Base-by-base conservation (phyloP, 164 flowering plant genomes). In the Tetrastigma voinierianum region DNA sequence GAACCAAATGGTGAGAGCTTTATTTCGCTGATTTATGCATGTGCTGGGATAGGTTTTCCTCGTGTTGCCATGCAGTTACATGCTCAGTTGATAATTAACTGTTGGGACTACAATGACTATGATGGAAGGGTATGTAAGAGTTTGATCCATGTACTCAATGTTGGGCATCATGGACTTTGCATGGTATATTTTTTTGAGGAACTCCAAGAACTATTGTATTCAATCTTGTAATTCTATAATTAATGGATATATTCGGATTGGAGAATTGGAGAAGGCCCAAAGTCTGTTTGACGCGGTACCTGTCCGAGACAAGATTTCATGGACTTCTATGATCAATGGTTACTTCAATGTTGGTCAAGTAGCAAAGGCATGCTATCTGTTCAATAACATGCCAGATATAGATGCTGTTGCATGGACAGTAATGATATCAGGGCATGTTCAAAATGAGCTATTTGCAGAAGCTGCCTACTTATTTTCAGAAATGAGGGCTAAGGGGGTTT, bases 381-480 rank as follows among this genome's bases (percentile, higher is more conserved):
- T 88, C 14, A 20, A 69, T 18, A 66, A 46, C 57, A 88, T 88
- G 89, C 86, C 85, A 9, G 57, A 70, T 8, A 82, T 67, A 59
- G 90, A 88, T 77, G 70, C 78, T 25, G 57, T 87, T 40, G 78
- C 90, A 8, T 87, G 89, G 87, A 86, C 90, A n/a, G 77, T 72
- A 17, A 84, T 84, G 87, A 76, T 86, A 66, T 81, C 84, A 11
- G 86, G 87, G 20, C 71, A 73, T 57, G 77, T 81, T 49, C 80
- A 74, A 56, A 84, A 86, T 74, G 90, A 86, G 67, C 75, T 76
- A 10, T 77, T 86, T 55, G 16, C 58, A 6, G 79, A 84, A 67
- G 85, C 88, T 61, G 59, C 65, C 17, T 11, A 57, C 57, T 66
- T 77, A 4, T 81, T 84, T 59, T 62, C 66, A 9, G 74, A 75